Evolutionary conservation across 2,329 filamentous ascomycete genomes (phyloP), one percentile per base, ranked within the genome.

Genomic region (Penicillium nordicum): DNA sequence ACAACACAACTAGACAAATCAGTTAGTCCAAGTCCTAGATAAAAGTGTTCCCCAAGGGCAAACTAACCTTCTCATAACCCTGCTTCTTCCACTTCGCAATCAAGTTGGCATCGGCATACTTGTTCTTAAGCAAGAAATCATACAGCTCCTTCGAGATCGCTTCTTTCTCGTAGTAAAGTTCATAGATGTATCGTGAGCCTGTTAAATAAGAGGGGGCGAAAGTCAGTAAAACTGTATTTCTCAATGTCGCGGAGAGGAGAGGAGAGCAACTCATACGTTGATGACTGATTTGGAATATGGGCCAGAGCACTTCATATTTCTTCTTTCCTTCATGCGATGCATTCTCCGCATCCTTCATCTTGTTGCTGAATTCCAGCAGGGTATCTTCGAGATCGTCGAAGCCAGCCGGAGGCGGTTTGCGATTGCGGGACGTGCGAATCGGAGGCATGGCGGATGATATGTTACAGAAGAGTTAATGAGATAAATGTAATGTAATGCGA

Each of bases 61-160:
- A 50, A 55, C 81, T 50, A 74, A 90, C 90, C 86, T 97, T 97
- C 76, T 99, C 94, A 70, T 99, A 99, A 16, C 94, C 94, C 69
- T 95, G 89, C 80, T 99, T 99, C 85, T 99, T 99, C 94, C 94
- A 99, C 79, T 99, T 99, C 14, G 94, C 94, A 71, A 99, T 97
- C 70, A 99, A 79, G 79, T 92, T 94, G 44, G 90, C 86, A 76
- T 99, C 94, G 5, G 92, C 94, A 73, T 99, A 97, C 48, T 88
- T 87, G 72, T 99, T 97, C 83, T 99, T 99, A 58, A 99, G 79
- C 62, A 97, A 79, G 88, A 90, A 99, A 66, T 97, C 94, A 76
- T 99, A 99, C 21, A 99, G 81, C 75, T 88, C 81, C 77, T 89
- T 93, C 75, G 85, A 89, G 73, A 99, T 97, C 50, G 93, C 93